Conservation (phyloP, 441 rosid genomes). For the Erodium texanum region DNA sequence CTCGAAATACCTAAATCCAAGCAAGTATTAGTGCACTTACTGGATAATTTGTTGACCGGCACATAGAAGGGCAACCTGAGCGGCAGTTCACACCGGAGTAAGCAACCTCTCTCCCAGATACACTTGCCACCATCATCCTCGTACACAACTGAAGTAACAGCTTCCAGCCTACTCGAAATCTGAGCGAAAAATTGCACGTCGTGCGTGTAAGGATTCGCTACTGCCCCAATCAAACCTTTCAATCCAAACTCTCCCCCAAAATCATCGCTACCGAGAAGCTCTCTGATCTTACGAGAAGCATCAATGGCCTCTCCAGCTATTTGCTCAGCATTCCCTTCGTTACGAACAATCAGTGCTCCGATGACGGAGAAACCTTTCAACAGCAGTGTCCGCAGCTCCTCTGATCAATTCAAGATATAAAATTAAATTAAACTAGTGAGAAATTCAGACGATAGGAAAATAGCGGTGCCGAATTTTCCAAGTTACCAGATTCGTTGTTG, state of each 20-base stretch:
- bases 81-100: slow-evolving; percentile 63
- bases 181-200: slow-evolving; percentile 47
- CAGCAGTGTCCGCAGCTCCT: slow-evolving; percentile 53
- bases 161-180: slow-evolving; percentile 27
- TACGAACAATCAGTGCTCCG: slow-evolving; percentile 44
- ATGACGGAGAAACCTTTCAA: slow-evolving; percentile 63
- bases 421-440: neutral
- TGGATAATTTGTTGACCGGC: slow-evolving; percentile 40
- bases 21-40: slow-evolving; percentile 26
- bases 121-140: slow-evolving; percentile 48
- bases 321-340: slow-evolving; percentile 32
- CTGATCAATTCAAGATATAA: slow-evolving; percentile 30
- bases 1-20: neutral
- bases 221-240: slow-evolving; percentile 46
- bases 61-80: slow-evolving; percentile 56
- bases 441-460: no score
- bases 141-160: slow-evolving; percentile 42
- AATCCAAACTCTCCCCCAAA: slow-evolving; percentile 26
- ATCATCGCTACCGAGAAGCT: slow-evolving; percentile 26
- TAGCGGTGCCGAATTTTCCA: neutral
- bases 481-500: slow-evolving; percentile 61
- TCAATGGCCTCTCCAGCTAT: slow-evolving; percentile 41
- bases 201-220: slow-evolving; percentile 32
- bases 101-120: slow-evolving; percentile 78
- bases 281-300: slow-evolving; percentile 47